Evolutionary conservation across 2,329 filamentous ascomycete species (phyloP), one percentile per base, ranked within the genome.

Genomic region (Verticillium longisporum): DNA sequence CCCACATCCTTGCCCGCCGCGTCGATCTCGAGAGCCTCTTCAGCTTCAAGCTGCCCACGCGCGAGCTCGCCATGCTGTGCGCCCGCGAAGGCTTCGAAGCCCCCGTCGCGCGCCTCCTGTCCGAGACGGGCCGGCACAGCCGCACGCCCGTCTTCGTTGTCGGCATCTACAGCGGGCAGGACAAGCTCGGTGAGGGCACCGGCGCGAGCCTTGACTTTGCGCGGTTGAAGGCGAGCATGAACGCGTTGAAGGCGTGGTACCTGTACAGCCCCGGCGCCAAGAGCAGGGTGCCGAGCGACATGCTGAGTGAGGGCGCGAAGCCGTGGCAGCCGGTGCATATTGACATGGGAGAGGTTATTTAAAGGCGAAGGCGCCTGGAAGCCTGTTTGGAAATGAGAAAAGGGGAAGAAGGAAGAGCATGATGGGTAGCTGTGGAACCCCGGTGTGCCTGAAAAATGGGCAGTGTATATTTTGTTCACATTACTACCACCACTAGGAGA

Each of bases 221-320:
- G 36, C 86, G 91, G 65, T 82, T 85, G 65, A 85, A 91, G 73
- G 95, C 95, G 21, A 87, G 91, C 41, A 93, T 96, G 70, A 88
- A 89, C 65, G 88, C 92, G 18, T 80, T 99, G 71, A 96, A 97
- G 81, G 83, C 88, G 6, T 99, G 95, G 95, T 99, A 99, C 75
- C 80, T 99, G 59, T 99, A 99, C 79, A 93, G 88, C 73, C 94
- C 95, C 33, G 80, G 83, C 61, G 77, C 80, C 67, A 77, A 85
- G 65, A 83, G 86, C 57, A 81, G 83, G 61, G 80, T 91, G 63
- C 89, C 89, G 31, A 91, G 88, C 71, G 87, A 90, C 65, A 88
- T 84, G 78, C 81, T 89, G 66, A 79, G 82, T 60, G 79, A 85
- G 65, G 82, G 79, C 55, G 84, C 86, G 54, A 77, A 77, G 68